Evolutionary conservation across 169 alveolate species (phyloP), one percentile per base, ranked within the genome.

Genomic region (Besnoitia besnoiti): DNA sequence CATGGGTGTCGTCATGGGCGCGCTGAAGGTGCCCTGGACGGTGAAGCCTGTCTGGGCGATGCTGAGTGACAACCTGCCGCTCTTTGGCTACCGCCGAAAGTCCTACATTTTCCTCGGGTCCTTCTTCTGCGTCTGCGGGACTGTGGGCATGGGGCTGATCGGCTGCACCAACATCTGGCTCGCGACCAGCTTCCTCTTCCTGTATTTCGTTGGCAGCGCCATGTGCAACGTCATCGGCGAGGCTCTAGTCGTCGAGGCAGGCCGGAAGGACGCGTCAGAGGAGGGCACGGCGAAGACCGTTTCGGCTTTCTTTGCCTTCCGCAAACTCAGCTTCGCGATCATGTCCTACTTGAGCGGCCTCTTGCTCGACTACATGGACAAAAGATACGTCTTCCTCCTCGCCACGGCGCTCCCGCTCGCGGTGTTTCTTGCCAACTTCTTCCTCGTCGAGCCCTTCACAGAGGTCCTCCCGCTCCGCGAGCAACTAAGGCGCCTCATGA

Each of bases 201-300:
- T 93, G 24, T 91, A 91, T 51, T 90, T 93, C 79, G 30, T 51
- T 37, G 95, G 93, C 75, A 61, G 91, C 82, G 93, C 96, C 39
- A 89, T 82, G 76, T 96, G 98, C 90, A 96, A 95, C 79, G 99
- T 97, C 77, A 96, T 97, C 37, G 98, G 98, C n/a, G 99, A 97
- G 94, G 99, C 98, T 4, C 96, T 97, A 85, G 97, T 97, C 89
- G 97, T 97, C 8, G 98, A 97, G 80, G 96, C 97, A 0, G 97
- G 98, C 30, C 92, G 97, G 67, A 94, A 95, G 46, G 93, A 89
- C 67, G 82, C 94, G 37, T 94, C 89, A 47, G 93, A 90, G 76
- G 92, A 51, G 39, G 94, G 89, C 0, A 94, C 96, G 21, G 96
- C 97, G 33, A 94, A 92, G 90, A 94, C 96, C 44, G 95, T 97